phyloP scores from a whole-genome alignment of 2,329 filamentous ascomycete genomes.

The Lasiodiplodia theobromae region DNA sequence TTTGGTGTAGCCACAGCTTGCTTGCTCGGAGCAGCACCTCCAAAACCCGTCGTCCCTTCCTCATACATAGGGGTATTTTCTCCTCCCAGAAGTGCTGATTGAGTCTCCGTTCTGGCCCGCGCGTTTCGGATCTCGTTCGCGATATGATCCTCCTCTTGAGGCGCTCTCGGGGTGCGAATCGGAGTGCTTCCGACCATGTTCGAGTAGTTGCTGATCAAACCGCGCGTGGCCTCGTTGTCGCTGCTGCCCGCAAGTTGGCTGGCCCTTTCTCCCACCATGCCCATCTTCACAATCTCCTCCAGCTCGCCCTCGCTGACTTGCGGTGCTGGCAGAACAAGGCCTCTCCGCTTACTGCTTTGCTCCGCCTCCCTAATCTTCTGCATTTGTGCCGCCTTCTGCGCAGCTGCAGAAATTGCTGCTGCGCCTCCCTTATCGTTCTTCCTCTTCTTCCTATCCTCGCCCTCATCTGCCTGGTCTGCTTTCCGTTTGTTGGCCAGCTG shows the following conservation, averaged over 20 bases:
- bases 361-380: slow-evolving; percentile 96
- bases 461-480: slow-evolving; percentile 84
- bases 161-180: slow-evolving; percentile 89
- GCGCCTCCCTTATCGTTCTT: slow-evolving; percentile 86
- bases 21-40: slow-evolving; percentile 80
- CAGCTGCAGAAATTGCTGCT: slow-evolving; percentile 83
- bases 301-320: slow-evolving; percentile 93
- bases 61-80: slow-evolving; percentile 92
- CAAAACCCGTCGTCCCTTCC: slow-evolving; percentile 85
- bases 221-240: slow-evolving; percentile 84
- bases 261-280: slow-evolving; percentile 88
- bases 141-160: slow-evolving; percentile 92
- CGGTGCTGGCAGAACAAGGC: slow-evolving; percentile 82
- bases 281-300: slow-evolving; percentile 99
- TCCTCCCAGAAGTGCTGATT: slow-evolving; percentile 90
- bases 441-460: slow-evolving; percentile 78
- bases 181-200: slow-evolving; percentile 81
- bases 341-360: slow-evolving; percentile 89
- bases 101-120: slow-evolving; percentile 86
- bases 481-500: slow-evolving; percentile 93
- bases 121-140: slow-evolving; percentile 97
- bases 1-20: slow-evolving; percentile 91
- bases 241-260: slow-evolving; percentile 75
- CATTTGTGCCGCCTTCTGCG: slow-evolving; percentile 90
- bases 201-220: slow-evolving; percentile 86